Percentiles rank a stretch among this genome's conserved stretches.
Conservation (phyloP, 2,329 filamentous ascomycete species). For the Fusarium annulatum region DNA sequence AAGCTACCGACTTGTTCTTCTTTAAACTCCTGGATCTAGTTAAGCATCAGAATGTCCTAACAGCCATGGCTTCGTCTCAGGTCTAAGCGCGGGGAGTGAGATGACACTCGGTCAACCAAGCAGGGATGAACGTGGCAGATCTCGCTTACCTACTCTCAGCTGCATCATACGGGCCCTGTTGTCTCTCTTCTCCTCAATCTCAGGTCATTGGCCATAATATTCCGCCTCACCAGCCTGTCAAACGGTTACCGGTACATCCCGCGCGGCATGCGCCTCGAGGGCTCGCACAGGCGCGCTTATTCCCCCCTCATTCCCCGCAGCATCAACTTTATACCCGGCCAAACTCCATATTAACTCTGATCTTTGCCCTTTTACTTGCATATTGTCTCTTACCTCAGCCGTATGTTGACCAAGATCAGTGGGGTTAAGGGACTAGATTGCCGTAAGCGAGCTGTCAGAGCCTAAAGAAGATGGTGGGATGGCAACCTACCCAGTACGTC, state of each 20-base stretch:
- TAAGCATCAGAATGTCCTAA: neutral
- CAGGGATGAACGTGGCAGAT: conserved; percentile 22
- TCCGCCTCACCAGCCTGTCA: conserved; percentile 3
- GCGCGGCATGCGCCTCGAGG: conserved; percentile 8
- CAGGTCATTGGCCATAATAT: neutral
- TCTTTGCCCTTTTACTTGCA: neutral
- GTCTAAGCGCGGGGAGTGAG: conserved; percentile 8
- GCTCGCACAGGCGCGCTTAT: conserved; percentile 27
- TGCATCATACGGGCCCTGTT: neutral
- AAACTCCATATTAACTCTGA: conserved; percentile 13
- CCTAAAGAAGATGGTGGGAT: conserved; percentile 6
- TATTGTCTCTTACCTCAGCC: conserved; percentile 31
- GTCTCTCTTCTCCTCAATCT: conserved; percentile 10
- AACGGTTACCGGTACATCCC: conserved; percentile 19
- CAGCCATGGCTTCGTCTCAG: conserved; percentile 17
- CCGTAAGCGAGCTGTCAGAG: conserved; percentile 38
- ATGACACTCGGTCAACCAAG: neutral
- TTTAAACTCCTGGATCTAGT: neutral
- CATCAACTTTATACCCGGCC: conserved; percentile 17
- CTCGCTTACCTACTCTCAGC: conserved; percentile 9
- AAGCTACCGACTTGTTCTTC: neutral
- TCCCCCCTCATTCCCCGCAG: conserved; percentile 20
- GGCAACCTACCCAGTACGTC: neutral
- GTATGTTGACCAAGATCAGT: neutral
- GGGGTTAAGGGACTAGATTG: neutral